These are phyloP conservation scores for Sextonia rubra DNA, from an alignment of 164 flowering plant genomes.

Conservation along the genomic window DNA sequence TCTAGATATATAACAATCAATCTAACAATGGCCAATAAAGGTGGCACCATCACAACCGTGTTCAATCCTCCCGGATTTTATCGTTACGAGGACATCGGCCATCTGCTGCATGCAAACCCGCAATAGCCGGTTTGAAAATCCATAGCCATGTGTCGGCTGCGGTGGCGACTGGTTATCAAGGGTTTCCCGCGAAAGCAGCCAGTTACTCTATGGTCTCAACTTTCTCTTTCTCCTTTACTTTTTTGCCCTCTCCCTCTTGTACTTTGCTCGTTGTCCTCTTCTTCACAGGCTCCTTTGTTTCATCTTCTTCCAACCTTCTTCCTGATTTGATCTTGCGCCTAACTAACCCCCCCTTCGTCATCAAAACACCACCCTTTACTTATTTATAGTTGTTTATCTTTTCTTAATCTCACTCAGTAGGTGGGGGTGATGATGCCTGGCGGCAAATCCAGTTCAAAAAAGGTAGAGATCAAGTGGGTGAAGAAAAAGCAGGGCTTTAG, in stretches of 20 bases:
- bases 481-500: neutral
- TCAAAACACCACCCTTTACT: slow-evolving; percentile 7
- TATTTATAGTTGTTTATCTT: neutral
- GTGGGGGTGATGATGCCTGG: slow-evolving; percentile 16
- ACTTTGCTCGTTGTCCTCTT: neutral
- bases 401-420: slow-evolving; percentile 27
- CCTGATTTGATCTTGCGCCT: neutral
- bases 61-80: too few relatives aligned
- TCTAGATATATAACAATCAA: too few relatives aligned
- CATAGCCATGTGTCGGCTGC: slow-evolving; percentile 16
- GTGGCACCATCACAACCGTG: too few relatives aligned
- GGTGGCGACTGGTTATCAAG: slow-evolving; percentile 35
- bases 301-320: neutral
- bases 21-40: too few relatives aligned
- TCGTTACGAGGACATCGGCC: too few relatives aligned
- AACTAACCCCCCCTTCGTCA: slow-evolving; percentile 8
- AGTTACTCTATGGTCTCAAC: neutral
- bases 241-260: neutral
- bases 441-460: neutral
- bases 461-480: neutral
- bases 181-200: slow-evolving; percentile 36
- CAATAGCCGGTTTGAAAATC: slow-evolving; percentile 4
- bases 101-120: neutral
- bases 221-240: neutral
- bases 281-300: neutral